A percentile compares a stretch with the other conserved stretches of the same genome.
Conservation (phyloP, 164 flowering plant species). For the Umbellularia californica region DNA sequence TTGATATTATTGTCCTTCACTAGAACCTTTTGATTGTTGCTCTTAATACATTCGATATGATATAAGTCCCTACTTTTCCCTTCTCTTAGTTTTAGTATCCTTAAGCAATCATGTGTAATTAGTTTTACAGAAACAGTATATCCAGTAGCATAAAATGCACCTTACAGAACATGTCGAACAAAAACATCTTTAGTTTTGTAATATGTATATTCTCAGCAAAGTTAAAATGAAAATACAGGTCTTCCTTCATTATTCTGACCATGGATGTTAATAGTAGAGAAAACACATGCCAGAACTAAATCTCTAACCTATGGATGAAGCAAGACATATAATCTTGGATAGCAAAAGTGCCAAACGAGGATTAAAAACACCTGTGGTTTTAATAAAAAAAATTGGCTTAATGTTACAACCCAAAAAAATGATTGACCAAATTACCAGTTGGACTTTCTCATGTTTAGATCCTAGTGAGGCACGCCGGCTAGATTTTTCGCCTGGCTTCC, state of each 20-base stretch:
- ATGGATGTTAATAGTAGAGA: background rate
- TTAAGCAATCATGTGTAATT: too few species aligned
- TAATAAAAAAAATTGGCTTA: background rate
- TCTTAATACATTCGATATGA: too few species aligned
- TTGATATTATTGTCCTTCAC: too few species aligned
- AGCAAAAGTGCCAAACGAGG: background rate
- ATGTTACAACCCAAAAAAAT: background rate
- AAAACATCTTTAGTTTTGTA: background rate
- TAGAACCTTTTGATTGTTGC: too few species aligned
- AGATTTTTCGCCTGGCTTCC: slow-evolving; percentile 40
- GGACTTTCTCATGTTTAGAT: slow-evolving; percentile 71
- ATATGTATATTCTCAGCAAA: background rate
- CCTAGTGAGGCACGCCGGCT: slow-evolving; percentile 45
- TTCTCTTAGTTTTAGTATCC: too few species aligned
- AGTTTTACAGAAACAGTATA: too few species aligned
- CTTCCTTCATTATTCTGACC: background rate
- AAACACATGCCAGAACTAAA: background rate
- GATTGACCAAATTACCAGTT: slow-evolving; percentile 58
- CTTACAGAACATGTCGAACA: background rate
- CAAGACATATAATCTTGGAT: background rate
- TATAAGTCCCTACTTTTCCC: too few species aligned
- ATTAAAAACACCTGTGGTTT: background rate
- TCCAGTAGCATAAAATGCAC: background rate
- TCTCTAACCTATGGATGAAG: background rate
- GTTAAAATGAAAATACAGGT: background rate